Base-by-base conservation (phyloP, 805 yeast genomes). In the Candida ipomoeae region DNA sequence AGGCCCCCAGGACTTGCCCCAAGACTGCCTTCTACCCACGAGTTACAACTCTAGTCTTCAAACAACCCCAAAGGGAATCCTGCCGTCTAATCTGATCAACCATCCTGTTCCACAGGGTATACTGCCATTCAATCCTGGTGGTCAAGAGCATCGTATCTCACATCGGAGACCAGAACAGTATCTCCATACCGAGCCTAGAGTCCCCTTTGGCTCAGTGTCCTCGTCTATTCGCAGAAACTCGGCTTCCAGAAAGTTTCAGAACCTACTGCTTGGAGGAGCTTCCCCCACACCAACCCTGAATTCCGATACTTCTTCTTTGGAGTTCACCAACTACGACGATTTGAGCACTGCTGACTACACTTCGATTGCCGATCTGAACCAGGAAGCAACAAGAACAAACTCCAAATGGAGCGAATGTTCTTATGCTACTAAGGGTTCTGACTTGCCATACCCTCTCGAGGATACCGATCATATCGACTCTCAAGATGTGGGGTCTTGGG, bases 1-100 rank as follows among this genome's bases (percentile, higher is more conserved):
- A 63, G 77, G 77, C 1, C 77, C 77, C 1, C 66, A 67, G 55
- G 69, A 64, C 40, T 55, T 73, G 20, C 70, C 73, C 5, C 70
- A 67, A 15, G 72, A 71, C 49, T 63, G 63, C 20, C 45, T 32
- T 32, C 44, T 29, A 23, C 46, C 39, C 33, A 14, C 17, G 7
- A 15, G n/a, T 13, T 37, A 18, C 26, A 13, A 20, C 20, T 18
- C 40, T 23, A 13, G 40, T 10, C 14, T 23, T 20, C 40, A 18
- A 13, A 18, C 40, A 11, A 37, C 40, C 6, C 23, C 20, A 4
- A 21, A 37, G 14, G 23, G 23, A 10, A 8, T 11, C 10, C 15
- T 13, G 23, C 15, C 23, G 23, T 37, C 40, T 17, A 37, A 13
- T 13, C 14, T 11, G 8, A 23, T 8, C 15, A 10, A 14, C 20